Evolutionary conservation across 768 basidiomycete genomes (phyloP).

Genomic region (Mycena rosella): DNA sequence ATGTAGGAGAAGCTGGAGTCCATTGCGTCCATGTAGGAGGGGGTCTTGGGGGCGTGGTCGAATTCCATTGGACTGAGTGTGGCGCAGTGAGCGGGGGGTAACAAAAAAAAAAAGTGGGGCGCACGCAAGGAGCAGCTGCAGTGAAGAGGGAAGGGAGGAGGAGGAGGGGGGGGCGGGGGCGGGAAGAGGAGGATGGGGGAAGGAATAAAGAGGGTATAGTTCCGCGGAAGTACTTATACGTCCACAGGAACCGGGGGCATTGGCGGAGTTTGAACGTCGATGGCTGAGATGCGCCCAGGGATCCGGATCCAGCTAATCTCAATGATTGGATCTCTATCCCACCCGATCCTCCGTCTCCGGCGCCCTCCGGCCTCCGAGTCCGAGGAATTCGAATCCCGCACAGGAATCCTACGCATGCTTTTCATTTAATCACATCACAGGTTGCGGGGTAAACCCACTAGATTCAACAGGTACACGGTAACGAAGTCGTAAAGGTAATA

Average conservation of each 20-base stretch:
- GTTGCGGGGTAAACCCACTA: slow-evolving; percentile 21
- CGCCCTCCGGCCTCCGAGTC: slow-evolving; percentile 28
- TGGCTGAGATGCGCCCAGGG: slow-evolving; percentile 10
- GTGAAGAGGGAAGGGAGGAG: slow-evolving; percentile 26
- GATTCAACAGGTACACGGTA: slow-evolving; percentile 37
- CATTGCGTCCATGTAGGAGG: slow-evolving; percentile 62
- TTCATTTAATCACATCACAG: slow-evolving; percentile 29
- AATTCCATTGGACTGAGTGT: slow-evolving; percentile 57
- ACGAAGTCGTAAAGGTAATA: slow-evolving; percentile 37
- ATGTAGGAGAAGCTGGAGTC: slow-evolving; percentile 62
- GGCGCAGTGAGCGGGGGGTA: slow-evolving; percentile 37
- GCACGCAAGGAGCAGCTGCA: slow-evolving; percentile 26
- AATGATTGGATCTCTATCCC: slow-evolving; percentile 3
- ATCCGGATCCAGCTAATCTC: slow-evolving; percentile 23
- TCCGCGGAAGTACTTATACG: slow-evolving; percentile 39
- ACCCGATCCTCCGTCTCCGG: background rate
- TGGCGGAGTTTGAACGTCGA: slow-evolving; percentile 22
- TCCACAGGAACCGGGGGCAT: slow-evolving; percentile 21
- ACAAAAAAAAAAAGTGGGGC: slow-evolving; percentile 40
- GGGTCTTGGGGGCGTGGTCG: slow-evolving; percentile 58
- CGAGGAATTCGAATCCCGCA: slow-evolving; percentile 35
- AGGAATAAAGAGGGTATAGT: slow-evolving; percentile 44
- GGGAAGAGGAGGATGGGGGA: slow-evolving; percentile 37
- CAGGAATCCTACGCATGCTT: slow-evolving; percentile 33
- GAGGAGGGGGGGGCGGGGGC: slow-evolving; percentile 33